Evolutionary conservation across 2,329 filamentous ascomycete species (phyloP), one percentile per base, ranked within the genome.

Genomic region (Alternaria metachromatica): DNA sequence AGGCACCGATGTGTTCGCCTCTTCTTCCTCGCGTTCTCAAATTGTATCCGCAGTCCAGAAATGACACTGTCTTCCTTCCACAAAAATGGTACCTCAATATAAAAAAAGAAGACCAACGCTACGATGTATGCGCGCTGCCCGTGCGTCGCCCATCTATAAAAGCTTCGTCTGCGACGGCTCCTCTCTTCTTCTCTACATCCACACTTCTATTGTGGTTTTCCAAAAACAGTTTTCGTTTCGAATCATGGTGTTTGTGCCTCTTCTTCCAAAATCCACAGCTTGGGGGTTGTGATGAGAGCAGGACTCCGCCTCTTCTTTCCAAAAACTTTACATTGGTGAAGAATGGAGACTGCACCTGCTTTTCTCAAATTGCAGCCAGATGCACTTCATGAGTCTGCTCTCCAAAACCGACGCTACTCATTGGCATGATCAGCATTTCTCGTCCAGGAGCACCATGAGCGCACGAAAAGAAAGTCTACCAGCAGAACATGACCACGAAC

Each of bases 261-360:
- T 41, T 18, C n/a, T 41, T 41, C 33, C n/a, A 41, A 41, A 41
- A 41, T 0, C 2, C 5, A 0, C 4, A 37, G 2, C 1, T 4
- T 33, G 13, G 33, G 13, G 33, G 7, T 4, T 18, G 15, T 2
- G 2, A 41, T 41, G 33, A 10, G 15, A 10, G 15, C 15, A 41
- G 33, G 4, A 10, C 8, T 41, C 2, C 15, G 33, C 33, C 15
- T 37, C 15, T 41, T 41, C 15, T n/a, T n/a, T 5, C n/a, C 2
- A 41, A n/a, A 41, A n/a, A 0, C 2, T 3, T 0, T 0, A 10
- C 2, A 3, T 41, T 2, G 33, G 3, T 0, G 0, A 0, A 4
- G 4, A 3, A 41, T 18, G 37, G 37, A 18, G 37, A 41, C 8
- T 41, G 37, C n/a, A 5, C n/a, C n/a, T 41, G 3, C 9, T 41